Percentiles rank a stretch among this genome's conserved stretches.
These are phyloP conservation scores for Aspergillus campestris DNA, from an alignment of 495 filamentous ascomycete species.

Conservation along the genomic window DNA sequence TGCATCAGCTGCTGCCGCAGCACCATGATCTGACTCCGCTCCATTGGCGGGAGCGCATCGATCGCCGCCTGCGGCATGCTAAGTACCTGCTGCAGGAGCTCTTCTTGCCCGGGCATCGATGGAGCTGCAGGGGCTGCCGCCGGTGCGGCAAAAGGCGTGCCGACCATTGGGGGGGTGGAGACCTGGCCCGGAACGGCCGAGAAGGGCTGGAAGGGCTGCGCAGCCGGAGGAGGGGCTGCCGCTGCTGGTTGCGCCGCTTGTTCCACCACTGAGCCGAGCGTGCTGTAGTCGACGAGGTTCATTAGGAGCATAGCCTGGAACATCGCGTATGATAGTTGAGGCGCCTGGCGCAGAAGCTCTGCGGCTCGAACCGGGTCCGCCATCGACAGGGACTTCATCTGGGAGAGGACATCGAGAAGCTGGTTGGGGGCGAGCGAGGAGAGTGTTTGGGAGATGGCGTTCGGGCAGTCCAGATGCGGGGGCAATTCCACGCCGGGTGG, in stretches of 20 bases:
- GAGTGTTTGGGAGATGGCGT: slow-evolving; percentile 85
- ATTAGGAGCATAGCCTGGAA: slow-evolving; percentile 93
- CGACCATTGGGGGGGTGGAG: slow-evolving; percentile 51
- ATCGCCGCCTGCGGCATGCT: slow-evolving; percentile 66
- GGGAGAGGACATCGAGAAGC: slow-evolving; percentile 84
- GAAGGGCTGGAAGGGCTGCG: slow-evolving; percentile 29
- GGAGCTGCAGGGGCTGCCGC: slow-evolving; percentile 31
- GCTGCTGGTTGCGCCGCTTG: slow-evolving; percentile 35
- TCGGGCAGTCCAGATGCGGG: slow-evolving; percentile 70
- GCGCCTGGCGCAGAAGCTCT: slow-evolving; percentile 79
- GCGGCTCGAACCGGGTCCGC: slow-evolving; percentile 76
- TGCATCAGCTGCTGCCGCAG: slow-evolving; percentile 50
- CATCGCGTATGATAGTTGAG: slow-evolving; percentile 89
- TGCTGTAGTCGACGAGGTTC: slow-evolving; percentile 71
- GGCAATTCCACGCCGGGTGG: slow-evolving; percentile 78
- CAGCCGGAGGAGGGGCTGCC: slow-evolving; percentile 22
- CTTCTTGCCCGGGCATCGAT: slow-evolving; percentile 48
- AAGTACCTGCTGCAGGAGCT: slow-evolving; percentile 67
- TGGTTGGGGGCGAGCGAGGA: slow-evolving; percentile 77
- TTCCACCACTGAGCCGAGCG: slow-evolving; percentile 50
- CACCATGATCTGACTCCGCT: slow-evolving; percentile 68
- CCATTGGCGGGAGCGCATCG: slow-evolving; percentile 61
- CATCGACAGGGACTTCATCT: slow-evolving; percentile 85
- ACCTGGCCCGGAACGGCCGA: slow-evolving; percentile 31
- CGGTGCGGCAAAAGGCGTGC: slow-evolving; percentile 46